phyloP scores from a whole-genome alignment of 257 asterid genomes.

The Penstemon eatonii region DNA sequence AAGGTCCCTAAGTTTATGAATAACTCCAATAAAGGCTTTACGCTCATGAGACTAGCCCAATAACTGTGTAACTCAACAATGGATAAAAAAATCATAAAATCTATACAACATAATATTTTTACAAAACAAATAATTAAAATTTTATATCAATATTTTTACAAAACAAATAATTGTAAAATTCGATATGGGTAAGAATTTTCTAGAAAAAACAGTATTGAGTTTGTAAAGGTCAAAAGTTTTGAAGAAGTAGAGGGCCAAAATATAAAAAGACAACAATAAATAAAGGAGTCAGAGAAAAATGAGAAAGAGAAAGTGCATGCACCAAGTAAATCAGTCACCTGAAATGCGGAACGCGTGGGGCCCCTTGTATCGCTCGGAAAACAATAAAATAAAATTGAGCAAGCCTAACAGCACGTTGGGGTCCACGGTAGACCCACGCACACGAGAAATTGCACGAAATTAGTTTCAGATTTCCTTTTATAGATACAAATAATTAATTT shows the following conservation, averaged over 20 bases:
- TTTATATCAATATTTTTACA: no score
- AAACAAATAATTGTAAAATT: no score
- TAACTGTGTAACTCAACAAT: no score
- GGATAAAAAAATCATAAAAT: no score
- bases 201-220: no score
- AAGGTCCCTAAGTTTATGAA: no score
- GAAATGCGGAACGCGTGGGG: slow-evolving; percentile 11
- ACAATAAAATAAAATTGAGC: not conserved
- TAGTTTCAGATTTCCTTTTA: not conserved
- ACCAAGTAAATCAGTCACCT: slow-evolving; percentile 5
- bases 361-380: slow-evolving; percentile 20
- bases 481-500: no score
- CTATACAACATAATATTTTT: no score
- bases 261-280: not conserved
- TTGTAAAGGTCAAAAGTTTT: no score
- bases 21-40: no score
- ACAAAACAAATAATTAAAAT: not conserved
- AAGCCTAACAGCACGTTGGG: not conserved
- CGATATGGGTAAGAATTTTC: no score
- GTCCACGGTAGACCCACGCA: not conserved
- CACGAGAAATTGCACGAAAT: slow-evolving; percentile 10
- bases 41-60: no score
- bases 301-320: slow-evolving; percentile 18
- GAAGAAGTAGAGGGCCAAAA: not conserved
- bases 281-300: not conserved